These are phyloP conservation scores for Acorus gramineus DNA, from an alignment of 106 monocot genomes.

Conservation along the genomic window DNA sequence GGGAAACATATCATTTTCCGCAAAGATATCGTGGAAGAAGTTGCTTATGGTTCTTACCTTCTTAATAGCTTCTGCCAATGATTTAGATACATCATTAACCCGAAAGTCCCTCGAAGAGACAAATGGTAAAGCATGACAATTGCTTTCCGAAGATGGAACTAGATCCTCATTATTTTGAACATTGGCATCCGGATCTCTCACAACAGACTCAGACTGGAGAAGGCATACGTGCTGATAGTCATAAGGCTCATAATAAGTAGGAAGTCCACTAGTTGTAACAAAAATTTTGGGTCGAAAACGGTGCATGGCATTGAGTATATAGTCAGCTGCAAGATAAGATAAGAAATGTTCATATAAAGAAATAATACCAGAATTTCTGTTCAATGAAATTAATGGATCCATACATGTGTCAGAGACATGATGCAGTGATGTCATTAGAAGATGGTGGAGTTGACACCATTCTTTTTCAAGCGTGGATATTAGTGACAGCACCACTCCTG, in stretches of 20 bases:
- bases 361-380: neutral
- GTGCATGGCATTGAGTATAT: slow-evolving; percentile 45
- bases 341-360: neutral
- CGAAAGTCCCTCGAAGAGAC: slow-evolving; percentile 39
- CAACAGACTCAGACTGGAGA: slow-evolving; percentile 13
- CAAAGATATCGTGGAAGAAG: neutral
- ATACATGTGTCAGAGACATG: slow-evolving; percentile 70
- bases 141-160: slow-evolving; percentile 11
- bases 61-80: slow-evolving; percentile 35
- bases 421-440: slow-evolving; percentile 40
- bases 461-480: slow-evolving; percentile 54
- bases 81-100: slow-evolving; percentile 25
- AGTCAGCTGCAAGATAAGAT: slow-evolving; percentile 42
- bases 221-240: slow-evolving; percentile 44
- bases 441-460: slow-evolving; percentile 69
- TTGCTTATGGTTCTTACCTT: slow-evolving; percentile 24
- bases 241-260: slow-evolving; percentile 31
- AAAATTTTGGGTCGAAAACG: slow-evolving; percentile 48
- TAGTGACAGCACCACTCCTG: slow-evolving; percentile 7
- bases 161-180: slow-evolving; percentile 9
- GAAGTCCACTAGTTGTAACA: slow-evolving; percentile 16
- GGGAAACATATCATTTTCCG: neutral
- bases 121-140: slow-evolving; percentile 50
- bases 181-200: slow-evolving; percentile 6
- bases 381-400: slow-evolving; percentile 5